Percentiles rank a stretch among this genome's conserved stretches.
Evolutionary conservation across 116 monocot species (phyloP).

Genomic region (Cymodocea nodosa): DNA sequence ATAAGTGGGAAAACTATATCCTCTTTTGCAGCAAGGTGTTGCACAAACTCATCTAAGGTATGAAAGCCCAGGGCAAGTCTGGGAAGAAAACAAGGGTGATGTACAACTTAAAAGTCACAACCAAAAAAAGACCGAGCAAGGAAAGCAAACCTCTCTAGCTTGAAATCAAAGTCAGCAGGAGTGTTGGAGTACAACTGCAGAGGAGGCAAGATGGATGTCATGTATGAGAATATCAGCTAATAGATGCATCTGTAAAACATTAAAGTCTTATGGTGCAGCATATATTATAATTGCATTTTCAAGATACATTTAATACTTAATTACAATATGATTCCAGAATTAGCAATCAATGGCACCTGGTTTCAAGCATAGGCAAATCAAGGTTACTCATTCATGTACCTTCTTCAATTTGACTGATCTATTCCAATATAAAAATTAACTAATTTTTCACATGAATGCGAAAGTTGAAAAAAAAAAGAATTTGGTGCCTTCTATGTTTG

Average conservation of each 20-base stretch:
- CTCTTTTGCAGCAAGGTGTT: conserved; percentile 58
- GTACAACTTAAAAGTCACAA: neutral
- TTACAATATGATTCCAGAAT: too few relatives aligned
- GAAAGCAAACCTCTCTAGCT: conserved; percentile 63
- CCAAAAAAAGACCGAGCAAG: neutral
- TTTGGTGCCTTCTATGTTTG: too few relatives aligned
- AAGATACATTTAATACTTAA: too few relatives aligned
- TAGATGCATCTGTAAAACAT: neutral
- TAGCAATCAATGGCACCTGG: too few relatives aligned
- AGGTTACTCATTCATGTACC: too few relatives aligned
- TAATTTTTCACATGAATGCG: too few relatives aligned
- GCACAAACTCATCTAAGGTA: conserved; percentile 52
- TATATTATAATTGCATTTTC: too few relatives aligned
- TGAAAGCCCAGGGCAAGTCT: conserved; percentile 75
- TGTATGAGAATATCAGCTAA: neutral
- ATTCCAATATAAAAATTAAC: too few relatives aligned
- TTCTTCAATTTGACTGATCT: too few relatives aligned
- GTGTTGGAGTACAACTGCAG: conserved; percentile 87
- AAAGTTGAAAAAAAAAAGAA: too few relatives aligned
- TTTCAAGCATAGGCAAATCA: too few relatives aligned
- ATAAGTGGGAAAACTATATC: conserved; percentile 95
- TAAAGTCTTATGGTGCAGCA: neutral
- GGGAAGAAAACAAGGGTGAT: conserved; percentile 12
- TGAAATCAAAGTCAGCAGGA: conserved; percentile 97
- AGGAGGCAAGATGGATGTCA: neutral